Evolutionary conservation across 306 rosid genomes (phyloP), one percentile per base, ranked within the genome.

Genomic region (Gleditsia sinensis): DNA sequence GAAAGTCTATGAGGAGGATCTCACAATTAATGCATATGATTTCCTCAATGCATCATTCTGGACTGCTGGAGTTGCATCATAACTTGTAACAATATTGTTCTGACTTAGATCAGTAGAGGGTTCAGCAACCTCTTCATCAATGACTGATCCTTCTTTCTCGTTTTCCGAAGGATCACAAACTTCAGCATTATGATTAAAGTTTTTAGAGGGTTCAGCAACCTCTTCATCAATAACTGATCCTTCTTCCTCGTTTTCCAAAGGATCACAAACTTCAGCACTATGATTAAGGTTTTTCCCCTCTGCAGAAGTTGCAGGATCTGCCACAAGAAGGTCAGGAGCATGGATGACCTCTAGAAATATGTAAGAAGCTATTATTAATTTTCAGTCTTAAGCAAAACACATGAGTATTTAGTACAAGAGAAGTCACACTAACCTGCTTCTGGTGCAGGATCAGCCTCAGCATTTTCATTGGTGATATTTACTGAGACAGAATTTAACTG

Each of bases 21-120:
- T 77, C 84, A 93, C 98, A 75, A 93, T 93, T 56, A 90, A 83
- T 9, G 98, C 98, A 86, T 93, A 91, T 54, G 98, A 89, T 69
- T 82, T 77, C 83, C 67, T 93, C 20, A 88, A 91, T 50, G 80
- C 87, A 76, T 89, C 96, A 67, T 89, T 96, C 88, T 66, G 91
- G 48, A 76, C 43, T 37, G 81, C 83, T 67, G 88, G 90, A 80
- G 87, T 53, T 25, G 87, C 62, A 55, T 80, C 91, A 16, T 67
- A 82, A 54, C 33, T 75, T 23, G 83, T 32, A 79, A 79, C 80
- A 56, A 53, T 76, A 64, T 81, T 81, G 28, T 71, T 81, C 80
- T 82, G 84, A 81, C 27, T 77, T 76, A 80, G 43, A 37, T 81
- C 80, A 28, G 70, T 55, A 53, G 84, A 51, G 20, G 90, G 85